Evolutionary conservation across 2,329 filamentous ascomycete species (phyloP).

Genomic region (Cladosporium sp.): DNA sequence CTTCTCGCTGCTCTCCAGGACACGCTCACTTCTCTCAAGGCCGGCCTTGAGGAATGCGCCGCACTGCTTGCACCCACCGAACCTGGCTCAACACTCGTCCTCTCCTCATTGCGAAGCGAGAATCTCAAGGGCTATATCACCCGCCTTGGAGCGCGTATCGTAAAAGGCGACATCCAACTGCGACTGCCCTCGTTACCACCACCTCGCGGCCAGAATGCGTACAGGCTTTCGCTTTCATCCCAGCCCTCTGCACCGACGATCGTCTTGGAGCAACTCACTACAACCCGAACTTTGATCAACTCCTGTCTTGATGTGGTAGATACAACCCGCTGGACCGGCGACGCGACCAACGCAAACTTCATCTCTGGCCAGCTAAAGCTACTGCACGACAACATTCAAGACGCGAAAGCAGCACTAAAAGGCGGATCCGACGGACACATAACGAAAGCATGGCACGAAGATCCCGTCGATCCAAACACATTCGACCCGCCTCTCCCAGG

Average conservation of each 20-base stretch:
- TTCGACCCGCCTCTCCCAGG: conserved; percentile 66
- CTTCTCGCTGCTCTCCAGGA: conserved; percentile 62
- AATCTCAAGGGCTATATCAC: conserved; percentile 91
- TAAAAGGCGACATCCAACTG: conserved; percentile 82
- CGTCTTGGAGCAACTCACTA: conserved; percentile 68
- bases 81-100: conserved; percentile 82
- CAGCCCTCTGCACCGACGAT: conserved; percentile 59
- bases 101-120: conserved; percentile 85
- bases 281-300: conserved; percentile 75
- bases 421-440: conserved; percentile 54
- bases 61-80: conserved; percentile 82
- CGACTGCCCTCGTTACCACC: conserved; percentile 69
- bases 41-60: conserved; percentile 85
- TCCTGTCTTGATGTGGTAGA: conserved; percentile 81
- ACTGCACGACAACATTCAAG: conserved; percentile 61
- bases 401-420: conserved; percentile 62
- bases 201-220: conserved; percentile 53
- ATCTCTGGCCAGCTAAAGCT: conserved; percentile 61
- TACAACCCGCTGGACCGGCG: conserved; percentile 72
- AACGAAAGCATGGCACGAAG: conserved; percentile 55
- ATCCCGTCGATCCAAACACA: conserved; percentile 51
- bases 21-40: conserved; percentile 62
- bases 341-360: conserved; percentile 60
- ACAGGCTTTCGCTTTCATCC: conserved; percentile 55
- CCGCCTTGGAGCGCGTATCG: conserved; percentile 82